These are phyloP conservation scores for Pulveroboletus sp. DNA, from an alignment of 768 basidiomycete species.

Conservation along the genomic window DNA sequence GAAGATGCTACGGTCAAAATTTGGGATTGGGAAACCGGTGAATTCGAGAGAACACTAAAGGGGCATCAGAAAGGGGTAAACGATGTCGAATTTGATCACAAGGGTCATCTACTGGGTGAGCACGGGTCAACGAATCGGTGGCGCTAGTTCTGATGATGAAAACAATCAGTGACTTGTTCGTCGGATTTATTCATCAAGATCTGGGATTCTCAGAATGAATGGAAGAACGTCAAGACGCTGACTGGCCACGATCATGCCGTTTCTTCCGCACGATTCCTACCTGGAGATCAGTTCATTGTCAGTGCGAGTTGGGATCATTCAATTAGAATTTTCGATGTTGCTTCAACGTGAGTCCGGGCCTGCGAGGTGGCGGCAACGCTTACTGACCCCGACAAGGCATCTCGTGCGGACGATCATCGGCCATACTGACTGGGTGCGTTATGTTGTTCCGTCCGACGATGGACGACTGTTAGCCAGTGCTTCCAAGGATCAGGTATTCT, in stretches of 20 bases:
- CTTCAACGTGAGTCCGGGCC: constrained; percentile 61
- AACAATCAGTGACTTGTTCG: constrained; percentile 50
- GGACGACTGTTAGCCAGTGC: constrained; percentile 73
- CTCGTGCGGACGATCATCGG: constrained; percentile 70
- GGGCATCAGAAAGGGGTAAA: constrained; percentile 87
- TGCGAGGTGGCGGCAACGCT: constrained; percentile 4
- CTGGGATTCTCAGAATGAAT: constrained; percentile 88
- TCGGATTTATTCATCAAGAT: constrained; percentile 89
- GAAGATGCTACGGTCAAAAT: constrained; percentile 89
- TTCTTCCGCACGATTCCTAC: constrained; percentile 80
- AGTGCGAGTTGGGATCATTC: constrained; percentile 86
- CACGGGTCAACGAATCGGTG: background rate
- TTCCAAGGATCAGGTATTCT: constrained; percentile 79
- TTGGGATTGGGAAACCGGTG: constrained; percentile 96
- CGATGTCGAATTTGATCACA: constrained; percentile 85
- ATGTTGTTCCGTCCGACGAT: constrained; percentile 60
- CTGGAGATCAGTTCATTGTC: constrained; percentile 77
- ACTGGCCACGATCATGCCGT: constrained; percentile 91
- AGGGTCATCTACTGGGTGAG: constrained; percentile 76
- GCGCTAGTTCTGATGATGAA: constrained; percentile 1
- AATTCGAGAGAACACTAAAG: constrained; percentile 87
- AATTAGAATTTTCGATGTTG: constrained; percentile 81
- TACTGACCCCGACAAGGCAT: constrained; percentile 42
- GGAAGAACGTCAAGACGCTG: constrained; percentile 83
- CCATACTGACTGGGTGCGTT: constrained; percentile 85